These are phyloP conservation scores for Diospyros kaki DNA, from an alignment of 148 eudicot genomes.

Conservation along the genomic window DNA sequence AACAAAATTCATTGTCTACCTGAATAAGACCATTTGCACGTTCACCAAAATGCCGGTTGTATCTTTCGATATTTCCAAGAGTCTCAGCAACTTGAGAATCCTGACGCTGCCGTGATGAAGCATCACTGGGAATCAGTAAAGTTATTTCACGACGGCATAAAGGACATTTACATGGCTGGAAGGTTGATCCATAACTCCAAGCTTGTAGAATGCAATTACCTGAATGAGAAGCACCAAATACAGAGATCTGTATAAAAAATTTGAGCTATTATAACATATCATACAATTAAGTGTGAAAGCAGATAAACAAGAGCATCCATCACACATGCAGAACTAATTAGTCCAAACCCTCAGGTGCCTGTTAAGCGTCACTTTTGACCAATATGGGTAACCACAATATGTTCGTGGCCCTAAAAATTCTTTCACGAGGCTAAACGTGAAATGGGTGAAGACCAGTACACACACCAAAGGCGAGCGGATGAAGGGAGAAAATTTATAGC, in stretches of 20 bases:
- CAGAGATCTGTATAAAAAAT: not conserved
- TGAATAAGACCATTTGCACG: constrained; percentile 54
- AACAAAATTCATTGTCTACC: constrained; percentile 31
- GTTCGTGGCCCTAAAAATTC: too few relatives aligned
- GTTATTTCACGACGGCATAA: constrained; percentile 80
- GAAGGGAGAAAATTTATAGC: too few relatives aligned
- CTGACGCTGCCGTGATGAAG: constrained; percentile 40
- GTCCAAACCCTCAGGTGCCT: too few relatives aligned
- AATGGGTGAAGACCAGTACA: too few relatives aligned
- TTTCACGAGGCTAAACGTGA: too few relatives aligned
- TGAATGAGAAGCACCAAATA: constrained; percentile 16
- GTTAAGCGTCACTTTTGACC: too few relatives aligned
- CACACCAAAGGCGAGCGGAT: too few relatives aligned
- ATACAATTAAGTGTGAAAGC: too few relatives aligned
- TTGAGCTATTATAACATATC: too few relatives aligned
- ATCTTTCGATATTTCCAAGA: constrained; percentile 54
- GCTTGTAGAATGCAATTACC: constrained; percentile 76
- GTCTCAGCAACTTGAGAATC: constrained; percentile 47
- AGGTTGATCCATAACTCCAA: constrained; percentile 75
- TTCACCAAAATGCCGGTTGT: constrained; percentile 74
- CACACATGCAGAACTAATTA: too few relatives aligned
- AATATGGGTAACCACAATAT: too few relatives aligned
- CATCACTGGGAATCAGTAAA: constrained; percentile 74
- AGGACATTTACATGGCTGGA: constrained; percentile 86
- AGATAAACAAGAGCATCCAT: too few relatives aligned